Percentiles rank a stretch among this genome's conserved stretches.
phyloP scores from a whole-genome alignment of 139 green algal species.

The Chlorella sp. region DNA sequence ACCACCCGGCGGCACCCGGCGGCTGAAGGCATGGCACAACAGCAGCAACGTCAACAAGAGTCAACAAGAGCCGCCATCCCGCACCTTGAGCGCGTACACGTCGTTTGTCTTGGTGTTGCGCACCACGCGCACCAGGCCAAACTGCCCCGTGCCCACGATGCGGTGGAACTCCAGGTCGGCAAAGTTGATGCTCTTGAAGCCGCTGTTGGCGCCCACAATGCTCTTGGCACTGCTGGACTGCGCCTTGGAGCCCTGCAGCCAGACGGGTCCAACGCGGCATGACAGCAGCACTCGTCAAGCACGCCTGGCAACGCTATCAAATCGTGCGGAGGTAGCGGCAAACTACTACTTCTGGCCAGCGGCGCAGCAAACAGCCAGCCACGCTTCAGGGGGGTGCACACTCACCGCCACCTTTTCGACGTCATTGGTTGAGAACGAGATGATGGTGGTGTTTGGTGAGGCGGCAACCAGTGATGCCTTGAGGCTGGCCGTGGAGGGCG shows the following conservation, averaged over 20 bases:
- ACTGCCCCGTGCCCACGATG: conserved; percentile 69
- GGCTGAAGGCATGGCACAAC: too few species aligned
- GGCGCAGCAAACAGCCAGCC: too few species aligned
- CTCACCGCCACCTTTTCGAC: conserved; percentile 22
- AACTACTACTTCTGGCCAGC: too few species aligned
- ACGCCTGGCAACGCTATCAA: too few species aligned
- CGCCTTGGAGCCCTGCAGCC: neutral
- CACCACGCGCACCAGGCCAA: conserved; percentile 65
- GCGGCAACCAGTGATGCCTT: conserved; percentile 36
- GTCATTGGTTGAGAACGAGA: conserved; percentile 28
- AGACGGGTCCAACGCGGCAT: too few species aligned
- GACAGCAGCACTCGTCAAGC: too few species aligned
- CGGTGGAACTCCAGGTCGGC: conserved; percentile 57
- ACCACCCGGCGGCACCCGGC: too few species aligned
- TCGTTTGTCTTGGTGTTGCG: conserved; percentile 51
- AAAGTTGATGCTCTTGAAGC: conserved; percentile 48
- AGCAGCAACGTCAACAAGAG: too few species aligned
- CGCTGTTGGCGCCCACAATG: neutral
- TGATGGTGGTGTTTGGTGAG: conserved; percentile 18
- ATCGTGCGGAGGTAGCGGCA: too few species aligned
- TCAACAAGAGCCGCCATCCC: too few species aligned
- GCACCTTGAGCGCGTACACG: conserved; percentile 66
- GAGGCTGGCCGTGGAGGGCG: conserved; percentile 21
- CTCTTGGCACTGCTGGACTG: neutral
- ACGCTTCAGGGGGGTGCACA: too few species aligned